Evolutionary conservation across 768 basidiomycete genomes (phyloP).

Genomic region (Ephemerocybe angulata): DNA sequence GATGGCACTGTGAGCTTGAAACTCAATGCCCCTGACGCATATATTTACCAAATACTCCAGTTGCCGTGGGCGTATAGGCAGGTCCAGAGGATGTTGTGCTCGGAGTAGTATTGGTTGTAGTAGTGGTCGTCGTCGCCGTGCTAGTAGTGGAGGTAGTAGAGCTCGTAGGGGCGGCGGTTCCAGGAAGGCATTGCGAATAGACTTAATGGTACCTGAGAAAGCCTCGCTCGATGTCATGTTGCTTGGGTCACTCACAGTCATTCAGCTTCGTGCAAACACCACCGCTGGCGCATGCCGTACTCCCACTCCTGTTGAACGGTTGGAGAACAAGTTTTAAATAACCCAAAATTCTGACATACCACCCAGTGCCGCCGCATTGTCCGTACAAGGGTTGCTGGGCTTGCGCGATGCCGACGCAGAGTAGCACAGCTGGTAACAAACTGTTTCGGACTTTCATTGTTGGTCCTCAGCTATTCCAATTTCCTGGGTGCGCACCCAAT

Average conservation of each 20-base stretch:
- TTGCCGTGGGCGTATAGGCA: conserved; percentile 17
- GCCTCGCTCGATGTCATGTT: neutral
- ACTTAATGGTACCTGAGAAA: conserved; percentile 24
- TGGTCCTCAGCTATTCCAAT: conserved; percentile 8
- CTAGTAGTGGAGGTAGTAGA: neutral
- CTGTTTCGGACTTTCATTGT: neutral
- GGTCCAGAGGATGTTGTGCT: conserved; percentile 18
- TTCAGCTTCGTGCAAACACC: conserved; percentile 43
- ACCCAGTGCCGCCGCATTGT: conserved; percentile 52
- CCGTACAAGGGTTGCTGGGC: conserved; percentile 40
- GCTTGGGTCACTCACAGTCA: conserved; percentile 30
- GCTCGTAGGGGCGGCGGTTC: conserved; percentile 17
- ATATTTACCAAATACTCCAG: conserved; percentile 23
- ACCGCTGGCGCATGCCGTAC: conserved; percentile 45
- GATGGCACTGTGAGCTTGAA: neutral
- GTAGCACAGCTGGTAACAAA: conserved; percentile 20
- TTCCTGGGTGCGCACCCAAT: neutral
- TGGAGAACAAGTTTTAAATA: neutral
- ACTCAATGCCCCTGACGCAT: conserved; percentile 16
- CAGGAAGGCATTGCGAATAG: conserved; percentile 51
- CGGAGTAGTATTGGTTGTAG: neutral
- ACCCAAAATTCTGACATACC: conserved; percentile 27
- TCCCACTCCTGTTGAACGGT: conserved; percentile 37
- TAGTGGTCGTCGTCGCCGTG: conserved; percentile 11
- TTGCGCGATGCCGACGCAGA: conserved; percentile 10